Evolutionary conservation across 176 grass and related monocot genomes (phyloP), one percentile per base, ranked within the genome.

Genomic region (Stipa capillata): DNA sequence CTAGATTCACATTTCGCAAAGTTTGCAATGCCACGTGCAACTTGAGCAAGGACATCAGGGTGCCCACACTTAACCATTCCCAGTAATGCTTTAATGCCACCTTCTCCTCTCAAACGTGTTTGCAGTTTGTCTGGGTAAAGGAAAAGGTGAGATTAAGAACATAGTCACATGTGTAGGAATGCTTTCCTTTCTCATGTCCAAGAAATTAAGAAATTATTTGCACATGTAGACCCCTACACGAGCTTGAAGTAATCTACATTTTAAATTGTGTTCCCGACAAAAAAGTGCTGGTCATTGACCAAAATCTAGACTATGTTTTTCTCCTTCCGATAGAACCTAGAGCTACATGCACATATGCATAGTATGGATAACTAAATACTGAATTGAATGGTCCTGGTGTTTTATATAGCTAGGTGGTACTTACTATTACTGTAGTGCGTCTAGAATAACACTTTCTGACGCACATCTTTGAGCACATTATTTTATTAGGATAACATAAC

Each of bases 1-100:
- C 92, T 89, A 58, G 97, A 99, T 71, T 99, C 97, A 61, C 97
- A 99, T 76, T 99, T 99, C 39, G 97, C 92, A 75, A 99, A 99
- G 86, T 99, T 99, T 66, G 97, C 97, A 80, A 99, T 96, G 54
- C 97, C 97, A 83, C 97, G 97, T 63, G 97, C 97, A 74, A 99
- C 92, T 91, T 99, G 97, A 35, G 92, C 88, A 87, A 99, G 92
- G 49, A 99, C 97, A 93, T 99, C 97, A 64, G 92, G 92, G 40
- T 99, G 97, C 52, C 97, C 92, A 9, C 92, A 99, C 66, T 82
- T 93, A 50, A 99, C 97, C 92, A 99, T 99, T 80, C 97, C 97
- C 72, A 99, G 79, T 72, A 99, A 93, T 68, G 97, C 92, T 91
- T 96, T 99, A 54, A 99, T 93, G 34, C 92, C 97, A 82, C 97